phyloP scores from a whole-genome alignment of 495 filamentous ascomycete genomes.

The Neurospora terricola region DNA sequence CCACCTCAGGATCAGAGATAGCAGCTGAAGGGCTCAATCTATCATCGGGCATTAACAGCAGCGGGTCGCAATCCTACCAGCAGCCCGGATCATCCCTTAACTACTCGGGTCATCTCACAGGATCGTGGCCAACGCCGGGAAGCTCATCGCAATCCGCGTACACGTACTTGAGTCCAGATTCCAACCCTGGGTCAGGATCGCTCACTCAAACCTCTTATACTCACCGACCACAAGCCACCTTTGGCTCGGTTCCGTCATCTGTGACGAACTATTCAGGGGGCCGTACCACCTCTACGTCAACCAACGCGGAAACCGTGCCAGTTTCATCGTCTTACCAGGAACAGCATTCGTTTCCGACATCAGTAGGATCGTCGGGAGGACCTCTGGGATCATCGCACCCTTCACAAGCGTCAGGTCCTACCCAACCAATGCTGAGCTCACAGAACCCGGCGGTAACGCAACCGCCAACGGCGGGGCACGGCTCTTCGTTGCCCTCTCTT shows the following conservation, averaged over 20 bases:
- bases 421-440: slow-evolving; percentile 11
- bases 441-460: slow-evolving; percentile 33
- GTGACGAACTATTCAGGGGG: slow-evolving; percentile 7
- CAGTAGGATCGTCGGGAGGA: slow-evolving; percentile 18
- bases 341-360: slow-evolving; percentile 23
- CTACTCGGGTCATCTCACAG: slow-evolving; percentile 39
- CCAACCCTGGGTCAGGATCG: slow-evolving; percentile 19
- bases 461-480: slow-evolving; percentile 40
- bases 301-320: slow-evolving; percentile 18
- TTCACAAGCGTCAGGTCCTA: slow-evolving; percentile 15
- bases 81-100: slow-evolving; percentile 32
- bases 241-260: slow-evolving; percentile 7
- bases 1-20: slow-evolving; percentile 22
- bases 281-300: slow-evolving; percentile 26
- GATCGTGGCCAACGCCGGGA: slow-evolving; percentile 45
- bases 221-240: slow-evolving; percentile 6
- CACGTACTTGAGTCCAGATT: slow-evolving; percentile 45
- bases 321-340: slow-evolving; percentile 21
- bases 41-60: slow-evolving; percentile 47
- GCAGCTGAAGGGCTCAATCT: slow-evolving; percentile 53
- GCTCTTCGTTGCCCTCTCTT: neutral
- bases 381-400: slow-evolving; percentile 14
- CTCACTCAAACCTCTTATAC: slow-evolving; percentile 14
- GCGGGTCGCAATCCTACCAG: slow-evolving; percentile 41
- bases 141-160: slow-evolving; percentile 34